Conservation (phyloP, 140 eudicot genomes). For the Senecio squalidus region DNA sequence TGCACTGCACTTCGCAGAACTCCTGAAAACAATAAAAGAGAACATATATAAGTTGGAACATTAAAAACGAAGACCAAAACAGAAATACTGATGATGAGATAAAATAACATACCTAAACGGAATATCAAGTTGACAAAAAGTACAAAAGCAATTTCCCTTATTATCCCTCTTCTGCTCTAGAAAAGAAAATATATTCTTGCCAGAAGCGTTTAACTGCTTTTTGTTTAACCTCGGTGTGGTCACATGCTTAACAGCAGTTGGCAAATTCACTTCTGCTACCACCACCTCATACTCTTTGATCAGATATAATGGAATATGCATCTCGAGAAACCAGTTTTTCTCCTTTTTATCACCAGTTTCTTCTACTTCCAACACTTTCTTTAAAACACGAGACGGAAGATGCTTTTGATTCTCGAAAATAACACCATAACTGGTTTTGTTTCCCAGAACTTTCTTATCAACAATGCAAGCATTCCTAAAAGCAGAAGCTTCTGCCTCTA, state of each 20-base stretch:
- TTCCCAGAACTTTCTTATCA: slow-evolving; percentile 51
- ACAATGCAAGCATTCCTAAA: slow-evolving; percentile 79
- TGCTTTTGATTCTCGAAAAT: slow-evolving; percentile 84
- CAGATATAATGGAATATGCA: slow-evolving; percentile 73
- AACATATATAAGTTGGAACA: slow-evolving; percentile 13
- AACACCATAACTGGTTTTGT: slow-evolving; percentile 62
- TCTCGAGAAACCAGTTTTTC: slow-evolving; percentile 77
- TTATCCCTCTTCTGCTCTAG: slow-evolving; percentile 61
- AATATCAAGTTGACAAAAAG: slow-evolving; percentile 64
- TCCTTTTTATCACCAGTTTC: slow-evolving; percentile 52
- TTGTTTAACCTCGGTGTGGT: slow-evolving; percentile 35
- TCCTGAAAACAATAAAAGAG: slow-evolving; percentile 39
- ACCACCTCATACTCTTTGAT: slow-evolving; percentile 69
- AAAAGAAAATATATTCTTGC: slow-evolving; percentile 52
- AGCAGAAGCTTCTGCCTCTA: slow-evolving; percentile 79
- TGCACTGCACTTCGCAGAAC: slow-evolving; percentile 67
- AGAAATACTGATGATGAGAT: neutral
- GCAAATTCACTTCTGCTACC: slow-evolving; percentile 9
- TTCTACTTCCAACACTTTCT: slow-evolving; percentile 61
- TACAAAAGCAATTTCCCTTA: slow-evolving; percentile 41
- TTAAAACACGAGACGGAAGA: slow-evolving; percentile 79
- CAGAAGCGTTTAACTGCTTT: slow-evolving; percentile 53
- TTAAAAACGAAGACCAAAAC: slow-evolving; percentile 2
- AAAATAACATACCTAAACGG: slow-evolving; percentile 44
- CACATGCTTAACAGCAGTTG: slow-evolving; percentile 25